phyloP scores from a whole-genome alignment of 2,329 filamentous ascomycete species.

The Fusarium scirpi region DNA sequence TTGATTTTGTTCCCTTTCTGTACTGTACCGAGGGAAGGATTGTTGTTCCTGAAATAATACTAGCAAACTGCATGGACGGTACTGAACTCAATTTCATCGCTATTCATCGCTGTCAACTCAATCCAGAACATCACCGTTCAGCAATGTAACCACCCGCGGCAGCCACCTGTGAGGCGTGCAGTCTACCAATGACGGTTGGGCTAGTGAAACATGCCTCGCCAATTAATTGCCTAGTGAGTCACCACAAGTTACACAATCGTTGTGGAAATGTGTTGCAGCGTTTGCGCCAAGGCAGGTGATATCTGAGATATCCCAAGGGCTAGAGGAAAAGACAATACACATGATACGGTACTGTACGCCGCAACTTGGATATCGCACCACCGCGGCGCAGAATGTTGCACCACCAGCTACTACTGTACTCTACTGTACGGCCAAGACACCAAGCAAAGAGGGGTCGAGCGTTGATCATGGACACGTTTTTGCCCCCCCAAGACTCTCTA shows the following conservation, averaged over 20 bases:
- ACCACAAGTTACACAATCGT: slow-evolving; percentile 8
- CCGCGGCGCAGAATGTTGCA: slow-evolving; percentile 21
- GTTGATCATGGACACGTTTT: slow-evolving; percentile 28
- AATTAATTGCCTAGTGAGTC: slow-evolving; percentile 5
- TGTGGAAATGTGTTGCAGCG: not conserved
- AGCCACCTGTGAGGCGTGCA: slow-evolving; percentile 22
- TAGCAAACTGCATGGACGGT: not conserved
- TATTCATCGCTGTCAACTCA: slow-evolving; percentile 14
- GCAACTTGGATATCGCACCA: slow-evolving; percentile 36
- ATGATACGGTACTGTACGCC: not conserved
- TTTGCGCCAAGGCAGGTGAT: slow-evolving; percentile 26
- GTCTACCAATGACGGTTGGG: slow-evolving; percentile 1
- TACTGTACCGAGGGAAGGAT: not conserved
- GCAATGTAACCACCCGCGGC: slow-evolving; percentile 23
- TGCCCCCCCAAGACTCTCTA: slow-evolving; percentile 5
- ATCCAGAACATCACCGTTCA: slow-evolving; percentile 18
- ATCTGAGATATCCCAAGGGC: slow-evolving; percentile 12
- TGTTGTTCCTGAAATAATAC: slow-evolving; percentile 24
- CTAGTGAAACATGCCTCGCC: slow-evolving; percentile 12
- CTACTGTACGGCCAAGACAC: slow-evolving; percentile 1
- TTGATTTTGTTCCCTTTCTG: not conserved
- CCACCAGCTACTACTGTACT: not conserved
- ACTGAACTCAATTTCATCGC: slow-evolving; percentile 22
- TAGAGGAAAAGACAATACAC: not conserved
- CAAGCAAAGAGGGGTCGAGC: slow-evolving; percentile 29